Conservation (phyloP, 2,329 filamentous ascomycete genomes). For the Clarireedia hainanense region DNA sequence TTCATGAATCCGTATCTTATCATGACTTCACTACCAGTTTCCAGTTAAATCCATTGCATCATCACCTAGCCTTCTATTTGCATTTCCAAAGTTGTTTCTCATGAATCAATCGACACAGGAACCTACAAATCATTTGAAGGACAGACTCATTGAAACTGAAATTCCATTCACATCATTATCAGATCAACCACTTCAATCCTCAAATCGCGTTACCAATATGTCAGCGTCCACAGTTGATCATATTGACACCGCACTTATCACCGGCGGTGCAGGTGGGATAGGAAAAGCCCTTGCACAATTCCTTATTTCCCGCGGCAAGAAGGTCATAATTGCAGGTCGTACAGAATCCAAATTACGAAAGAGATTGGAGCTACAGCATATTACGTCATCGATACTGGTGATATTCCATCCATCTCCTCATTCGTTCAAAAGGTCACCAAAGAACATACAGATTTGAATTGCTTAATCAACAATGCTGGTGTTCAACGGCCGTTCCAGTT, state of each 20-base stretch:
- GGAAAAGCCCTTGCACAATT: constrained; percentile 41
- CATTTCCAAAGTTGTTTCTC: no score
- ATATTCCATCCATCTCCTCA: constrained; percentile 34
- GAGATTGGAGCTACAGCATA: constrained; percentile 41
- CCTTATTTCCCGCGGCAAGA: constrained; percentile 14
- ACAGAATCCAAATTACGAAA: constrained; percentile 44
- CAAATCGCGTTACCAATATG: neutral
- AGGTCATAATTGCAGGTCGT: constrained; percentile 43
- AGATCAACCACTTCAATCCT: neutral
- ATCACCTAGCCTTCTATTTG: no score
- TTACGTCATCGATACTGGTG: constrained; percentile 44
- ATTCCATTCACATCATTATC: neutral
- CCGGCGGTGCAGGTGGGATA: constrained; percentile 45
- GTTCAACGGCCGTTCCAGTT: constrained; percentile 47
- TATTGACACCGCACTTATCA: constrained; percentile 34
- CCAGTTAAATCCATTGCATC: no score
- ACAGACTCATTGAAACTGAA: no score
- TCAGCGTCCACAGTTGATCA: neutral
- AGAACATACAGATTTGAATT: constrained; percentile 48
- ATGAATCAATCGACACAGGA: no score
- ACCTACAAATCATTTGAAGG: no score
- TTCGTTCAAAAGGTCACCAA: constrained; percentile 39
- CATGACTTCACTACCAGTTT: no score
- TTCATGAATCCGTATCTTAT: no score
- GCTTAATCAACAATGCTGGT: constrained; percentile 51